Base-by-base conservation (phyloP, 2,329 filamentous ascomycete species). In the Monosporascus sp. region DNA sequence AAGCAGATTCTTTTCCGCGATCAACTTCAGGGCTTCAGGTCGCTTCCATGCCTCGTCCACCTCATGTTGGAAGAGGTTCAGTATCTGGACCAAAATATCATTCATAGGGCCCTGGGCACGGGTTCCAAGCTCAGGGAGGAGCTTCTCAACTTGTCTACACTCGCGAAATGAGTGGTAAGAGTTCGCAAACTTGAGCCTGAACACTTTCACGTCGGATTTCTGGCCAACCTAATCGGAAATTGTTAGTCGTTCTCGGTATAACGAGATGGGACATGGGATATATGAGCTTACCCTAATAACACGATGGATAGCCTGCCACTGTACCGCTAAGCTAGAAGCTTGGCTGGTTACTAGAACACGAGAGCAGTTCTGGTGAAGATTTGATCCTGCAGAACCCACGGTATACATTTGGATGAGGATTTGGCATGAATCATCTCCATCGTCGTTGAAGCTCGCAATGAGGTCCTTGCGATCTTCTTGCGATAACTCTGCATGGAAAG, bases 321-420 rank as follows among this genome's bases (percentile, higher is more conserved):
- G 65, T 1, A 65, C 53, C 1, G 57, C 51, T 1, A 65, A 51
- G 28, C 62, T 65, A n/a, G 58, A 50, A 0, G 65, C 57, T 38
- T 66, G 64, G 3, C 64, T 56, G 11, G 64, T 60, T 5, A 68
- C 57, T 2, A 68, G 31, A 5, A 66, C 65, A 18, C 57, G 60
- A 1, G 61, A 59, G 31, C 65, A 68, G 26, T 48, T 63, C 40
- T 62, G 61, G 37, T 68, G 65, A 20, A 67, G 49, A 43, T 66
- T 68, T 0, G 62, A 61, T 1, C 65, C 65, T 0, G 63, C 64
- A 35, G 65, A 65, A 0, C 60, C 60, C n/a, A 68, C 65, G 1
- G 53, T 60, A 50, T 66, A 66, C 55, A 65, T 58, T 51, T 67
- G 65, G 7, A 68, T 66, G 18, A 68, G n/a, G 2, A 68, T 57